Conservation (phyloP, 306 rosid genomes). For the Castanea crenata region DNA sequence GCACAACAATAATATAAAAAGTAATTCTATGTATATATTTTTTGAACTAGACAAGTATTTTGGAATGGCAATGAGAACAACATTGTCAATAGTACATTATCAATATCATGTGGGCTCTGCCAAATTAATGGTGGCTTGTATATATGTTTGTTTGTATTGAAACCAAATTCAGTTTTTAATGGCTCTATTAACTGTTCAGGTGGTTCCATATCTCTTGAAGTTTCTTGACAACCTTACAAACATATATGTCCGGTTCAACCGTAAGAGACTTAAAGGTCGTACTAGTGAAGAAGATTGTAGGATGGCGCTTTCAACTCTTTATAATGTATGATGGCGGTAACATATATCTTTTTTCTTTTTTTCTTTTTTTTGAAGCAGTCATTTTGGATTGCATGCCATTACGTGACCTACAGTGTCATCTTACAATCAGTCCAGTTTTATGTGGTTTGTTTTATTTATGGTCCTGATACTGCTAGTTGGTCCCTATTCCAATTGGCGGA, state of each 20-base stretch:
- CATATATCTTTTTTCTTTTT: constrained; percentile 1
- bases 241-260: constrained; percentile 92
- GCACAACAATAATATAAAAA: background rate
- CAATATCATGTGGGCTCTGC: too few species aligned
- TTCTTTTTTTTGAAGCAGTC: background rate
- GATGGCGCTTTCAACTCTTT: constrained; percentile 85
- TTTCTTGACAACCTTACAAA: constrained; percentile 96
- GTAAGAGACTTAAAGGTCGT: constrained; percentile 98
- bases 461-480: background rate
- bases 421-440: background rate
- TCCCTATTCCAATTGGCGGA: background rate
- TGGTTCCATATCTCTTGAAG: constrained; percentile 93
- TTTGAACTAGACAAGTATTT: background rate
- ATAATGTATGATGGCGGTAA: constrained; percentile 38
- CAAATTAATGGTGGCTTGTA: too few species aligned
- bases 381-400: background rate
- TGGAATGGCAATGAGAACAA: background rate
- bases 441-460: background rate
- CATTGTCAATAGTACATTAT: background rate
- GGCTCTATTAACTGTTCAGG: constrained; percentile 43
- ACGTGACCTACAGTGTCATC: background rate
- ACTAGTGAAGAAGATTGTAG: constrained; percentile 93
- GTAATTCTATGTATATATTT: background rate
- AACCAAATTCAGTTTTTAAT: constrained; percentile 7
- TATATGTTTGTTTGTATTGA: background rate